A percentile compares a stretch with the other conserved stretches of the same genome.
phyloP scores from a whole-genome alignment of 169 alveolate species.

The Plasmodium cynomolgi region DNA sequence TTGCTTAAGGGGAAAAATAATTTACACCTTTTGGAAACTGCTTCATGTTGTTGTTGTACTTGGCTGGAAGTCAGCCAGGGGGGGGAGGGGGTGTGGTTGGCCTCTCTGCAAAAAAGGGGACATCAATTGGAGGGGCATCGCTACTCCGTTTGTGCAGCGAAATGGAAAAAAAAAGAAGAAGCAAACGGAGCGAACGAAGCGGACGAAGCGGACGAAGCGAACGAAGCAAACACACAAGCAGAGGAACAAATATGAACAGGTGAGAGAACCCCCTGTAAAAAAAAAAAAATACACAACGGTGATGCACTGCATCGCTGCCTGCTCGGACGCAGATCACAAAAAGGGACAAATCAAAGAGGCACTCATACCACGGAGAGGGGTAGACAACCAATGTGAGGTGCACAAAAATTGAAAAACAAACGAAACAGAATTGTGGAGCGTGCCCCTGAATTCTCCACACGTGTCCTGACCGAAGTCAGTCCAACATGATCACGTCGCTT shows the following conservation, averaged over 20 bases:
- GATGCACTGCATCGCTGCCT: neutral
- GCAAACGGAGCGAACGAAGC: too few relatives aligned
- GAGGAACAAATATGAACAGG: neutral
- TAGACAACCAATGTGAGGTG: neutral
- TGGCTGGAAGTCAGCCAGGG: neutral
- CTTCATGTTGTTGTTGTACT: neutral
- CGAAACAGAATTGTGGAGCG: neutral
- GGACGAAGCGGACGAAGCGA: too few relatives aligned
- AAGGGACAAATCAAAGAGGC: neutral
- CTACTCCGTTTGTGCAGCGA: neutral
- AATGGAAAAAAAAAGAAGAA: neutral
- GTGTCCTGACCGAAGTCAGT: neutral
- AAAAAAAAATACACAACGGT: neutral
- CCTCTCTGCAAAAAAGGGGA: neutral
- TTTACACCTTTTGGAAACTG: neutral
- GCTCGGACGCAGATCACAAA: neutral
- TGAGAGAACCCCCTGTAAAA: neutral
- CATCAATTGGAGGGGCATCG: neutral
- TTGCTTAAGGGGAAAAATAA: neutral
- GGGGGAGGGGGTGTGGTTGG: neutral
- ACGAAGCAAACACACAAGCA: neutral
- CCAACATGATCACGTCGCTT: slow-evolving; percentile 41
- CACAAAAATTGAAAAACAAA: neutral
- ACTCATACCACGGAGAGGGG: neutral
- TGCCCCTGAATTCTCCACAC: neutral